Base-by-base conservation (phyloP, 116 monocot genomes). In the Posidonia oceanica region DNA sequence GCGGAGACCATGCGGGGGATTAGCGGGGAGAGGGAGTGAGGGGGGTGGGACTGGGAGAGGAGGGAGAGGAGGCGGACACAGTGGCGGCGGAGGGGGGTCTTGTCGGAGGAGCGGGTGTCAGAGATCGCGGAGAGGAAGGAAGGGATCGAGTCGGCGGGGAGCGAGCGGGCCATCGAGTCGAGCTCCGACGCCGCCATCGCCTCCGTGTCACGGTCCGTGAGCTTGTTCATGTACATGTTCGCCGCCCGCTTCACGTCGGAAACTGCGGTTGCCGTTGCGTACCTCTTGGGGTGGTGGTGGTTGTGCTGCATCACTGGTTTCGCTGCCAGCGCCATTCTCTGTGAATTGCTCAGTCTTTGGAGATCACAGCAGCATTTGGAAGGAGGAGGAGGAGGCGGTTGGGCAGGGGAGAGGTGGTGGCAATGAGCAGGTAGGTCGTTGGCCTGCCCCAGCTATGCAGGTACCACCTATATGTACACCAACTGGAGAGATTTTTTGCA, bases 121-220 rank as follows among this genome's bases (percentile, higher is more conserved):
- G 87, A 76, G 54, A 98, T 79, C 66, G 93, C 86, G 58, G 93
- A 87, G 74, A 98, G 51, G 76, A 98, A 98, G 0, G 79, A 51
- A 0, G 84, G 65, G 7, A 97, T 72, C 8, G 78, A 42, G 52
- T 85, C 85, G 10, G 80, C n/a, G 15, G 81, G 60, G 64, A 97
- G 80, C n/a, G 75, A 53, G 4, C 68, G 69, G 22, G 90, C 89
- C 54, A 98, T 83, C 57, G 93, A 72, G 3, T 98, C 98, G 12
- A 98, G 93, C 70, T 92, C 90, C 5, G 83, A 63, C 40, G 79
- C 84, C 4, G 90, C 93, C 82, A 90, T 90, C 39, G 82, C 75
- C 70, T 98, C 91, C 10, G 98, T 98, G 72, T 98, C 98, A 0
- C 93, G 84, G 80, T 97, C 97, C 2, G 85, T 83, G 54, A 97